Conservation (phyloP, 805 yeast species). For the Ogataea salicorniae region DNA sequence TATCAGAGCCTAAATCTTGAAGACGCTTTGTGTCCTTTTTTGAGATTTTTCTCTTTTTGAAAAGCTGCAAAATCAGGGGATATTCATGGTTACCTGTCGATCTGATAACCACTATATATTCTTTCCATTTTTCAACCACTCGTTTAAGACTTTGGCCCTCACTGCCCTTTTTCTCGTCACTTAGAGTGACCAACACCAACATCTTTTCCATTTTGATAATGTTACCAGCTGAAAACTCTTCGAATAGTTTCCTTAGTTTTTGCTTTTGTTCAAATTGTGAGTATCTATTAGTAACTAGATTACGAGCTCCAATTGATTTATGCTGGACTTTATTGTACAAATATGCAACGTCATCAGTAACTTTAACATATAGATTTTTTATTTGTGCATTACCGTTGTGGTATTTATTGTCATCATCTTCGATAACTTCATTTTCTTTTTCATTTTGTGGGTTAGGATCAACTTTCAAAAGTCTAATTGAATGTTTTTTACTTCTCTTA, state of each 20-base stretch:
- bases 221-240: conserved; percentile 47
- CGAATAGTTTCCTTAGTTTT: conserved; percentile 25
- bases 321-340: conserved; percentile 20
- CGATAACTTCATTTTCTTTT: neutral
- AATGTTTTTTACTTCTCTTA: neutral
- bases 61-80: conserved; percentile 64
- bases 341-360: conserved; percentile 14
- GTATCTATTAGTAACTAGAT: conserved; percentile 12
- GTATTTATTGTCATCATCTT: neutral
- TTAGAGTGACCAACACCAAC: conserved; percentile 53
- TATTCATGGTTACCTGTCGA: conserved; percentile 45
- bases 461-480: conserved; percentile 3
- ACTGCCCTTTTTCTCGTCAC: conserved; percentile 24
- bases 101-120: conserved; percentile 67
- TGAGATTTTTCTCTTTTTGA: conserved; percentile 38
- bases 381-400: conserved; percentile 5
- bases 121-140: conserved; percentile 71
- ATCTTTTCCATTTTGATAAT: conserved; percentile 62
- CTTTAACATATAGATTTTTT: conserved; percentile 11
- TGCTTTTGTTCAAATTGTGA: conserved; percentile 17
- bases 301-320: conserved; percentile 21
- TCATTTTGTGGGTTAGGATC: conserved; percentile 8
- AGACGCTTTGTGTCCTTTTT: conserved; percentile 12
- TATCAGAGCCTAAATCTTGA: neutral
- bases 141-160: conserved; percentile 46